A percentile compares a stretch with the other conserved stretches of the same genome.
Conservation (phyloP, 441 rosid species). For the Aleurites moluccanus region DNA sequence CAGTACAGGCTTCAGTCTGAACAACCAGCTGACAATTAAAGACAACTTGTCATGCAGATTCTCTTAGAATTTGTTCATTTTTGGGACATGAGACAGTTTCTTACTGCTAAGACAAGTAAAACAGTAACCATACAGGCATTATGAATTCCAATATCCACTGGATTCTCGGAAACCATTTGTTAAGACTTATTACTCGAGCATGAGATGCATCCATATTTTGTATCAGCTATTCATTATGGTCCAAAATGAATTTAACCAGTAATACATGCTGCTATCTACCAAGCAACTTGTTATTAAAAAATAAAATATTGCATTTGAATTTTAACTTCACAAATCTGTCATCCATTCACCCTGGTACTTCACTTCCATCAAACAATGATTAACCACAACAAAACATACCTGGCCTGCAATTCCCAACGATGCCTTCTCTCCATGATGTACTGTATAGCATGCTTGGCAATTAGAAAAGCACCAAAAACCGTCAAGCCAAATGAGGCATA, state of each 20-base stretch:
- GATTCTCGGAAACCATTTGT: neutral
- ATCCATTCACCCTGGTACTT: neutral
- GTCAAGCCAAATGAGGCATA: conserved; percentile 75
- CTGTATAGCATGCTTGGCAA: conserved; percentile 45
- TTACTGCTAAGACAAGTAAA: neutral
- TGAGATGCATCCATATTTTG: neutral
- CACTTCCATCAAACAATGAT: conserved; percentile 7
- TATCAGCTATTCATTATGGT: no score
- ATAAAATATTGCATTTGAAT: neutral
- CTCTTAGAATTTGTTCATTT: neutral
- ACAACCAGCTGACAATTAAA: neutral
- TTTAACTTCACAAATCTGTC: neutral
- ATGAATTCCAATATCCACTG: neutral
- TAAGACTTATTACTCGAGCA: neutral
- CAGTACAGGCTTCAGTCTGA: neutral
- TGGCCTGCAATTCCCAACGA: conserved; percentile 47
- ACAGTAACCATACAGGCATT: neutral
- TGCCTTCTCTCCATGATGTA: conserved; percentile 56
- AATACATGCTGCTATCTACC: neutral
- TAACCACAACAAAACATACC: conserved; percentile 33
- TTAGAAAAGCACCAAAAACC: conserved; percentile 45
- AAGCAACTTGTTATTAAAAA: neutral
- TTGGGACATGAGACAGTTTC: neutral
- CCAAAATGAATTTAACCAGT: no score
- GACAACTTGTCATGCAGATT: neutral